Base-by-base conservation (phyloP, 495 filamentous ascomycete genomes). In the Chaetomium fimeti region DNA sequence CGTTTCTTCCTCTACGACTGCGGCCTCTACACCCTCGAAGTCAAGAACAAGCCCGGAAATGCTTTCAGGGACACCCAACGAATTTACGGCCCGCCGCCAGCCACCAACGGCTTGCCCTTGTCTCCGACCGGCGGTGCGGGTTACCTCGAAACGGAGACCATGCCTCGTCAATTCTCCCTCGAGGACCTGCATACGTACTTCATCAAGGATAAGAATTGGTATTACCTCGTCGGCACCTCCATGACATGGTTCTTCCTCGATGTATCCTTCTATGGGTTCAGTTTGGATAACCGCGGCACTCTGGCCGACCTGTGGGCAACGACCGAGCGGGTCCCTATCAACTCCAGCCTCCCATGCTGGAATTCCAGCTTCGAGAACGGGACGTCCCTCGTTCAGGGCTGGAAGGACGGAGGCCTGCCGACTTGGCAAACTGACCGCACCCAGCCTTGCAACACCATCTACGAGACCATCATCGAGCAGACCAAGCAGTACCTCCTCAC, bases 1-100 rank as follows among this genome's bases (percentile, higher is more conserved):
- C 90, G 89, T 51, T 80, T 92, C 18, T 91, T 89, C 53, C 89
- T 92, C 60, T 88, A 88, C 47, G 79, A 81, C 66, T 90, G 88
- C 42, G 88, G 87, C 53, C 86, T 89, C 32, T 92, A 91, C 75
- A 92, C 88, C 25, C 89, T 91, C 61, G 88, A 91, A 66, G 85
- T 91, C 13, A 79, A 83, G 62, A 84, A 83, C 52, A 87, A 91
- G 68, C 79, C 86, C 24, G 77, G 85, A 61, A 84, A 87, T 71
- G 89, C 79, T 45, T 80, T 83, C 48, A 75, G 81, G n/a, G 87
- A 91, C 62, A 82, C 85, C 43, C 78, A 81, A 61, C 80, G 85
- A 64, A 78, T 87, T 12, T 76, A 75, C 42, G 83, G 84, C 27
- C 71, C 80, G 29, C 69, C 76, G 0, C 79, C 55, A 5, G 82